Evolutionary conservation across 2,329 filamentous ascomycete genomes (phyloP), one percentile per base, ranked within the genome.

Genomic region (Endothia cerciana): DNA sequence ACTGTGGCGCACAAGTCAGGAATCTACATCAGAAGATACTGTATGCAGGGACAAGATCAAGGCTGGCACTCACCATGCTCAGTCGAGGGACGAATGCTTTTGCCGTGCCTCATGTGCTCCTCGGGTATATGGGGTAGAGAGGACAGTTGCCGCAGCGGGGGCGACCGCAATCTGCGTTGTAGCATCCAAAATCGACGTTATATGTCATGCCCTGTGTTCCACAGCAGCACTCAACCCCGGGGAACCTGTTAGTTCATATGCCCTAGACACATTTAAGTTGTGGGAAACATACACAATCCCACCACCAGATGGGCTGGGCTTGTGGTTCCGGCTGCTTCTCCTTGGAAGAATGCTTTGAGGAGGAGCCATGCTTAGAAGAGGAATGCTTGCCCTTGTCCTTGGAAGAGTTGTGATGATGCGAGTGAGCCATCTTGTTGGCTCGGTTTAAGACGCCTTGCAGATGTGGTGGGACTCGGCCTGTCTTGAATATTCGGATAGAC

Each of bases 211-310:
- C 25, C 10, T 4, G 11, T 4, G 2, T 3, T 5, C 47, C 47
- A 28, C 47, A 51, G 47, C 1, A 6, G 47, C 47, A 51, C 47
- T 51, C 13, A 3, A 7, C 6, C 17, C 13, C 11, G 47, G 28
- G 11, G 28, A 30, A 17, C 17, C 15, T 28, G 25, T 51, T 15
- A 51, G 47, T 25, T 51, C 28, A 13, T 51, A 15, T 15, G 7
- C 10, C 47, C 11, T 11, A 5, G 25, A 17, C 47, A 28, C 28
- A 30, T 51, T 17, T 25, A 51, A 36, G 8, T 47, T 47, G 19
- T 28, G 45, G 25, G 13, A 17, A 17, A 58, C 55, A 28, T 58
- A 58, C 55, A 58, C 55, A 58, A 11, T 58, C 5, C 55, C 55
- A 58, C 30, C 55, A 38, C n/a, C 1, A 40, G 33, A n/a, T 0